phyloP scores from a whole-genome alignment of 805 yeast species.

The Wickerhamiella spandovensis region DNA sequence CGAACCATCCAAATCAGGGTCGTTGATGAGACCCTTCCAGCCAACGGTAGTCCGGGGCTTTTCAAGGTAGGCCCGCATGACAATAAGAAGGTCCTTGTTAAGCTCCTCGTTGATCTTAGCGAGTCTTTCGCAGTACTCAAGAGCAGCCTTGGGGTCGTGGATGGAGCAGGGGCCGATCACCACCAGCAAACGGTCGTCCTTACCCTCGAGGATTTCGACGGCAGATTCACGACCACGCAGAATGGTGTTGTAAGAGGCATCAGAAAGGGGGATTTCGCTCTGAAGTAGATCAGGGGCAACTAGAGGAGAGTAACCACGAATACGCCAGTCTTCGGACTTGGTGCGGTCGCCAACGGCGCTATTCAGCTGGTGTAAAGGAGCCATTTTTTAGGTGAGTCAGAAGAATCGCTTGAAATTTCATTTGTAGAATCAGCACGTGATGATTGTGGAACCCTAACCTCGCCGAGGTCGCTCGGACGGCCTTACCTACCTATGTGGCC shows the following conservation, averaged over 20 bases:
- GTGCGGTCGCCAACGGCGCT: constrained; percentile 17
- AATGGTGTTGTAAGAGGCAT: constrained; percentile 46
- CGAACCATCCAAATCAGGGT: constrained; percentile 88
- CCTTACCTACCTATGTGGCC: too few relatives aligned
- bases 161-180: constrained; percentile 96
- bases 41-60: constrained; percentile 98
- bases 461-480: too few relatives aligned
- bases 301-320: constrained; percentile 83
- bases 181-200: constrained; percentile 75
- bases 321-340: constrained; percentile 20
- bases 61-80: constrained; percentile 96
- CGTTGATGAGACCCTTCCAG: constrained; percentile 96
- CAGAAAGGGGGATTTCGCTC: constrained; percentile 64
- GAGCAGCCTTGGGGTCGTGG: constrained; percentile 86
- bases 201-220: constrained; percentile 57
- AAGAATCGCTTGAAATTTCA: background rate
- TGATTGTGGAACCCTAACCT: background rate
- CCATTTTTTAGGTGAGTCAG: constrained; percentile 7
- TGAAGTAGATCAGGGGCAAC: constrained; percentile 92
- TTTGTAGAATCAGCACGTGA: background rate
- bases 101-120: constrained; percentile 45
- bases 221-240: constrained; percentile 66
- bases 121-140: constrained; percentile 69
- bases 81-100: constrained; percentile 63
- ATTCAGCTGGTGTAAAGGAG: constrained; percentile 17